Evolutionary conservation across 2,329 filamentous ascomycete species (phyloP).

Genomic region (Cryphonectria japonica): DNA sequence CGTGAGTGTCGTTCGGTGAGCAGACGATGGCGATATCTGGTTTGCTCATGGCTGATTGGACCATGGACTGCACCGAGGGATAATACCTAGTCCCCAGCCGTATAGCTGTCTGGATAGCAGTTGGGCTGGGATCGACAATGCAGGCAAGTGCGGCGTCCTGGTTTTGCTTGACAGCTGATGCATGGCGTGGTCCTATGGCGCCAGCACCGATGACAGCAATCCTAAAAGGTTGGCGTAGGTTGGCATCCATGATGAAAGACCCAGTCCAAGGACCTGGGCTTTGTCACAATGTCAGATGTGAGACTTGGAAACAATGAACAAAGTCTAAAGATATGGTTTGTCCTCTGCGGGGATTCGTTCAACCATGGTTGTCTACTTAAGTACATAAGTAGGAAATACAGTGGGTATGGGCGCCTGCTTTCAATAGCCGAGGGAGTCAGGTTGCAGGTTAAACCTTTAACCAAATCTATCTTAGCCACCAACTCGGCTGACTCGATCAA

Average conservation of each 20-base stretch:
- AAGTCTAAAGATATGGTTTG: neutral
- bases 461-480: neutral
- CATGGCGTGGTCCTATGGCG: conserved; percentile 39
- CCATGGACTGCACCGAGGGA: conserved; percentile 45
- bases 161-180: conserved; percentile 35
- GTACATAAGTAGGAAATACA: neutral
- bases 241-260: neutral
- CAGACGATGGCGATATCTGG: conserved; percentile 61
- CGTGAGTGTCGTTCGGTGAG: conserved; percentile 63
- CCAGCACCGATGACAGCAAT: conserved; percentile 41
- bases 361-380: neutral
- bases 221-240: neutral
- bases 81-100: conserved; percentile 34
- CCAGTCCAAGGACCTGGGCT: too few relatives aligned
- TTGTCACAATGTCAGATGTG: neutral
- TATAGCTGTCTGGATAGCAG: conserved; percentile 31
- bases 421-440: neutral
- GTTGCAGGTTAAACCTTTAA: neutral
- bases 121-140: conserved; percentile 38
- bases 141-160: conserved; percentile 34
- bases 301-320: neutral
- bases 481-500: neutral
- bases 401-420: neutral
- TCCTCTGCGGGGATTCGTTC: neutral
- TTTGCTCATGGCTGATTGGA: conserved; percentile 40